phyloP scores from a whole-genome alignment of 495 filamentous ascomycete species.

The Daldinia caldariorum region DNA sequence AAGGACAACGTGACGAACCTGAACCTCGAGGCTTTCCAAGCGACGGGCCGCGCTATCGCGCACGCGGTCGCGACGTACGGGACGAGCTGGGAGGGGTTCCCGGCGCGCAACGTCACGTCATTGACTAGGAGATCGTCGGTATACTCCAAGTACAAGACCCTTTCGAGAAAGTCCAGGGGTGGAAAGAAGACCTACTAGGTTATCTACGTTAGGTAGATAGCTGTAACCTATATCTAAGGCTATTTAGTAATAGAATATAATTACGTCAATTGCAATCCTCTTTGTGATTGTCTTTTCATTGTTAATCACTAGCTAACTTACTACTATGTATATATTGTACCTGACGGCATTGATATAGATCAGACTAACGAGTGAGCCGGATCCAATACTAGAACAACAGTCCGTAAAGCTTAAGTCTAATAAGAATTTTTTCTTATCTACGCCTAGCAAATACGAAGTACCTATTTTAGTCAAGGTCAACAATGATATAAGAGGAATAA shows the following conservation, averaged over 20 bases:
- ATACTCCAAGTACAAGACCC: slow-evolving; percentile 18
- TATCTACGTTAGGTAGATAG: neutral
- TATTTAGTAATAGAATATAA: neutral
- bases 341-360: neutral
- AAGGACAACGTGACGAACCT: slow-evolving; percentile 70
- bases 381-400: neutral
- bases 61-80: slow-evolving; percentile 71
- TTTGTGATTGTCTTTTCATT: neutral
- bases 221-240: neutral
- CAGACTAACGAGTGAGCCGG: neutral
- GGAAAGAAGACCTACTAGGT: slow-evolving; percentile 19
- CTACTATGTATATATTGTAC: too few relatives aligned
- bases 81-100: slow-evolving; percentile 54
- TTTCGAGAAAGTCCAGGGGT: slow-evolving; percentile 22
- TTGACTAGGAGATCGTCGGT: slow-evolving; percentile 14
- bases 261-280: neutral
- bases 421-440: neutral
- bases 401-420: slow-evolving; percentile 6
- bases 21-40: slow-evolving; percentile 65
- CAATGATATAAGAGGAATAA: neutral
- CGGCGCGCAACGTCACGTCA: slow-evolving; percentile 38
- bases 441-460: neutral
- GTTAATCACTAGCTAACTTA: too few relatives aligned
- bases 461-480: neutral
- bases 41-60: slow-evolving; percentile 70